Conservation (phyloP, 2,329 filamentous ascomycete species). For the Alternaria brassicae region DNA sequence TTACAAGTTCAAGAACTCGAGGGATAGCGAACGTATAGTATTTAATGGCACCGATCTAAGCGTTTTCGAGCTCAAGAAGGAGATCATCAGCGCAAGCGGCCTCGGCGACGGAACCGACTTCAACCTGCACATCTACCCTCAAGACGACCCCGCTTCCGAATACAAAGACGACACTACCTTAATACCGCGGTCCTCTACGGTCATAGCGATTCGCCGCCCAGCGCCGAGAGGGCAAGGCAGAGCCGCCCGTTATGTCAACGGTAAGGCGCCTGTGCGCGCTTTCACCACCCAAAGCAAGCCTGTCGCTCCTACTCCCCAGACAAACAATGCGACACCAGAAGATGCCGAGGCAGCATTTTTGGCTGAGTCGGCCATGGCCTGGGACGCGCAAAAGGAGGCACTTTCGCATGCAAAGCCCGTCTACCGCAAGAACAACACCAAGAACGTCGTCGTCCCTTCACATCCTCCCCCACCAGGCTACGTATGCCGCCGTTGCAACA, state of each 20-base stretch:
- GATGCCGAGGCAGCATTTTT: conserved; percentile 94
- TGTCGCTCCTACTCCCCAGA: conserved; percentile 56
- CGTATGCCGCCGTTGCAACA: conserved; percentile 93
- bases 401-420: conserved; percentile 72
- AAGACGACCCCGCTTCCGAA: conserved; percentile 85
- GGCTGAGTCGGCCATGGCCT: conserved; percentile 85
- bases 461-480: conserved; percentile 94
- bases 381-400: conserved; percentile 91
- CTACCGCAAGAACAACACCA: conserved; percentile 53
- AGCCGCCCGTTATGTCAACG: conserved; percentile 93
- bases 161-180: conserved; percentile 99
- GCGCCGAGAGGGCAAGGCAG: conserved; percentile 86
- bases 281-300: conserved; percentile 72
- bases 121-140: conserved; percentile 91
- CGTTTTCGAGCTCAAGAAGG: conserved; percentile 97
- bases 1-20: conserved; percentile 99
- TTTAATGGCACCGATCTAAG: conserved; percentile 98
- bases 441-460: conserved; percentile 81
- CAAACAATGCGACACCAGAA: conserved; percentile 78
- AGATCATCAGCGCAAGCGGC: conserved; percentile 94
- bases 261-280: conserved; percentile 89
- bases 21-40: conserved; percentile 90
- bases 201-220: conserved; percentile 86
- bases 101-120: conserved; percentile 96
- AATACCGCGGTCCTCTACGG: conserved; percentile 91